Evolutionary conservation across 306 rosid species (phyloP).

Genomic region (Aeschynomene evenia): DNA sequence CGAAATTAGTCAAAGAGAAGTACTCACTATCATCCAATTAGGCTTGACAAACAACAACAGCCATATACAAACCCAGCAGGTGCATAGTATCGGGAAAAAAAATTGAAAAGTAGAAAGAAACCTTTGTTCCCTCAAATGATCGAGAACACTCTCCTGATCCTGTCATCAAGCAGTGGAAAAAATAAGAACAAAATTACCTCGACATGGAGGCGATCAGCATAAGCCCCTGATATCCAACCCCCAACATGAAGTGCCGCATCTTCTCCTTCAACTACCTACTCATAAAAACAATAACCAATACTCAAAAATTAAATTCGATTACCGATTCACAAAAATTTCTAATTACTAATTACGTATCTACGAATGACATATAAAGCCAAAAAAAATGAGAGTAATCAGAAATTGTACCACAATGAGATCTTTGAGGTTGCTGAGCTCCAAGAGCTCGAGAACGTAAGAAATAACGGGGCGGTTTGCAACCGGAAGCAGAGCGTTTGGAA

Average conservation of each 20-base stretch:
- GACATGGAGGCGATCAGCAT: constrained; percentile 81
- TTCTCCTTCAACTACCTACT: constrained; percentile 91
- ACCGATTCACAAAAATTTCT: constrained; percentile 4
- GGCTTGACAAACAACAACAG: neutral
- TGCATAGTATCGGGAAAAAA: neutral
- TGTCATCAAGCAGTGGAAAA: neutral
- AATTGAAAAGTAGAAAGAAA: neutral
- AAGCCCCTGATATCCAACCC: constrained; percentile 82
- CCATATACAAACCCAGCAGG: neutral
- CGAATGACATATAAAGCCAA: neutral
- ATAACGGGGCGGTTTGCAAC: constrained; percentile 89
- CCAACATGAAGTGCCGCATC: constrained; percentile 70
- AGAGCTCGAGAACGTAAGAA: constrained; percentile 80
- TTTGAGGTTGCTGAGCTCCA: constrained; percentile 83
- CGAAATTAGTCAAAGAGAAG: neutral
- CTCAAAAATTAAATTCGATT: neutral
- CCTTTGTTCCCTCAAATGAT: neutral
- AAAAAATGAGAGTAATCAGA: neutral
- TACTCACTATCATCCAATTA: neutral
- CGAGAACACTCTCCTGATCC: neutral
- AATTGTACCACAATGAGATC: constrained; percentile 82
- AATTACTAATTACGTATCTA: neutral
- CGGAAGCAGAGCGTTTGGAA: constrained; percentile 90
- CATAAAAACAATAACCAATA: neutral
- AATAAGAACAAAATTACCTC: constrained; percentile 46